Percentiles rank a stretch among this genome's conserved stretches.
phyloP scores from a whole-genome alignment of 345 rosid genomes.

The Hibiscus tridactylites region DNA sequence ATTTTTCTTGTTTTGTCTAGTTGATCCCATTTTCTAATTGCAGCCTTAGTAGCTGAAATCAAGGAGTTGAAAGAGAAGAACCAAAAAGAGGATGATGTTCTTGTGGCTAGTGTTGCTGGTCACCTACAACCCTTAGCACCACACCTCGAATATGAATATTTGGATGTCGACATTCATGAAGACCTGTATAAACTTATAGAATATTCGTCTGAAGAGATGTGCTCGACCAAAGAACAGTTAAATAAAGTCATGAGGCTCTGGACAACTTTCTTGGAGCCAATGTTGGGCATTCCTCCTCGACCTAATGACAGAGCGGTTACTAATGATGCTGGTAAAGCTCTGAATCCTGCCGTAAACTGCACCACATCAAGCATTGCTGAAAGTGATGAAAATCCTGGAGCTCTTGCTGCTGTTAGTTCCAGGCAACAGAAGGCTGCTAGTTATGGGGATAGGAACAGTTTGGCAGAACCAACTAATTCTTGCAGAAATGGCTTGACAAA shows the following conservation, averaged over 20 bases:
- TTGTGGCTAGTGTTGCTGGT: constrained; percentile 74
- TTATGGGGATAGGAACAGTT: constrained; percentile 42
- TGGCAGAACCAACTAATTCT: constrained; percentile 31
- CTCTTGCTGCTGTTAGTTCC: constrained; percentile 25
- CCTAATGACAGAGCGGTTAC: constrained; percentile 31
- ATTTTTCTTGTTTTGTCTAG: constrained; percentile 3
- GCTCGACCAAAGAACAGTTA: constrained; percentile 86
- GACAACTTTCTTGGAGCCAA: constrained; percentile 76
- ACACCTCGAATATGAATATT: constrained; percentile 59
- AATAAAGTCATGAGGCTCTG: constrained; percentile 84
- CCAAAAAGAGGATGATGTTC: constrained; percentile 71
- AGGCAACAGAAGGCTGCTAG: constrained; percentile 1
- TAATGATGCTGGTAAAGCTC: constrained; percentile 39
- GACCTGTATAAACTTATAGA: constrained; percentile 77
- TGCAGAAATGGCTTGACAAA: constrained; percentile 29
- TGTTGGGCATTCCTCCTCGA: constrained; percentile 60
- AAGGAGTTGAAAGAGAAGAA: constrained; percentile 86
- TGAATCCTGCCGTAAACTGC: constrained; percentile 19
- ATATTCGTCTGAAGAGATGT: constrained; percentile 92
- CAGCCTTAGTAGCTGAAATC: constrained; percentile 86
- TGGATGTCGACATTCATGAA: constrained; percentile 64
- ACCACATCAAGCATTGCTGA: constrained; percentile 40
- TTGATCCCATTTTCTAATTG: background rate
- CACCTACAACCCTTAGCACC: constrained; percentile 56
- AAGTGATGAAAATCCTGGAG: constrained; percentile 42